Conservation (phyloP, 208 protist species). For the Trichomonas vaginalis region DNA sequence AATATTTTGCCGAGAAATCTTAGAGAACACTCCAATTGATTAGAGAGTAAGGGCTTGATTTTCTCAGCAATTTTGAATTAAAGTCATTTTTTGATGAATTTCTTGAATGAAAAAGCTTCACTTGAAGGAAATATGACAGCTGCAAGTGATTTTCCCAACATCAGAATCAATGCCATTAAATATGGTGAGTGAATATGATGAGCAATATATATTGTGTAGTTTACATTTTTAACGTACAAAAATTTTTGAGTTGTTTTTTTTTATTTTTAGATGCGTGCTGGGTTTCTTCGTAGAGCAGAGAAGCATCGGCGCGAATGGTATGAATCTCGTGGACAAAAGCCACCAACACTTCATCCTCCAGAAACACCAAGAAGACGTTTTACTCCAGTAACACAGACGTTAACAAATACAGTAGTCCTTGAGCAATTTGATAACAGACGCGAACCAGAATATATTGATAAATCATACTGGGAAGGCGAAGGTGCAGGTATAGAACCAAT, state of each 20-base stretch:
- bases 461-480: conserved; percentile 9
- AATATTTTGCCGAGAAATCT: no score
- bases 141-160: no score
- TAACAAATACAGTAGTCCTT: not conserved
- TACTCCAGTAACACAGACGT: not conserved
- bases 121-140: no score
- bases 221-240: not conserved
- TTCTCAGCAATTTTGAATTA: no score
- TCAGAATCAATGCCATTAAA: no score
- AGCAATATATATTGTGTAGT: not conserved
- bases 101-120: no score
- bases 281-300: not conserved
- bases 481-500: not conserved
- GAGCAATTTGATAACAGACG: not conserved
- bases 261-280: not conserved
- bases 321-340: not conserved
- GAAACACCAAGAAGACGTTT: not conserved
- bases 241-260: no score
- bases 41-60: no score
- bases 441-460: no score
- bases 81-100: no score
- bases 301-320: not conserved
- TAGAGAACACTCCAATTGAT: no score
- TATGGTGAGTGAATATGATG: no score
- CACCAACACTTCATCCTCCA: not conserved